Percentiles rank a stretch among this genome's conserved stretches.
phyloP scores from a whole-genome alignment of 2,329 filamentous ascomycete species.

The Fusarium sp. region DNA sequence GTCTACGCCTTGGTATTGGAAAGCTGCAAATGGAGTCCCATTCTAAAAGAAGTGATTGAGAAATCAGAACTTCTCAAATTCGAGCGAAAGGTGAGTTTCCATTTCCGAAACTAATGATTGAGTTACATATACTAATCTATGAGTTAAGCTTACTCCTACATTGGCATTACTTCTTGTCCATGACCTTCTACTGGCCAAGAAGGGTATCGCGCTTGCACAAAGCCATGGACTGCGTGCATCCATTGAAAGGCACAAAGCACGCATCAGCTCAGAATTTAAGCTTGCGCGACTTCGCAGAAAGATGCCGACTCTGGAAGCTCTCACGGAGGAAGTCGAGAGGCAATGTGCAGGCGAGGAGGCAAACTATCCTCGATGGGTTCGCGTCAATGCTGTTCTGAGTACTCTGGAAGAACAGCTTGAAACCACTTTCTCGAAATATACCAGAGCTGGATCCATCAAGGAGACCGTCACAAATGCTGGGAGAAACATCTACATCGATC shows the following conservation, averaged over 20 bases:
- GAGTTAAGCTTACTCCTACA: conserved; percentile 77
- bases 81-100: conserved; percentile 79
- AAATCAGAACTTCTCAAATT: conserved; percentile 78
- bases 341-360: conserved; percentile 62
- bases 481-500: conserved; percentile 77
- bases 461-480: conserved; percentile 63
- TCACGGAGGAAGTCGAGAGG: conserved; percentile 69
- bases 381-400: conserved; percentile 83
- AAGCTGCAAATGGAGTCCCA: conserved; percentile 87
- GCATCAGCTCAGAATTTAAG: conserved; percentile 84
- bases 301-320: conserved; percentile 73
- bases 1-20: conserved; percentile 90
- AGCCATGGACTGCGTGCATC: conserved; percentile 81
- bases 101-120: not conserved
- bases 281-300: conserved; percentile 80
- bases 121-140: not conserved
- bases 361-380: conserved; percentile 88
- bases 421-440: conserved; percentile 77
- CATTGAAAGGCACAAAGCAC: conserved; percentile 83
- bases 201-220: conserved; percentile 83
- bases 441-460: conserved; percentile 65
- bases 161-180: conserved; percentile 86
- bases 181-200: conserved; percentile 84
- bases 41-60: conserved; percentile 92
- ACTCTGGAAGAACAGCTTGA: conserved; percentile 78